phyloP scores from a whole-genome alignment of 208 protist genomes.

The Polymyxa betae region DNA sequence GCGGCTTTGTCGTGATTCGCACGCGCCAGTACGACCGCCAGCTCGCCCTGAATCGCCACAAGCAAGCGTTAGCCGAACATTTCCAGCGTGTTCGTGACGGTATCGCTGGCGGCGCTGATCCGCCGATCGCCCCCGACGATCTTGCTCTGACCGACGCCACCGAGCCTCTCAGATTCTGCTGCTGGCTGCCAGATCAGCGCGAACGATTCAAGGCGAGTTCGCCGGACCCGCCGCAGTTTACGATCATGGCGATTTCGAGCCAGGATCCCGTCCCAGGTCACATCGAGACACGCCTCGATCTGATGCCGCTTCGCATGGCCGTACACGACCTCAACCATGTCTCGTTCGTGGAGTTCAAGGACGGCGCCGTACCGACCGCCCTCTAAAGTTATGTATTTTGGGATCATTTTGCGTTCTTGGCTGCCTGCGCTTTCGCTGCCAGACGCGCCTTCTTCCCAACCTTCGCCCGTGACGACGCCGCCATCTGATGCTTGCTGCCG shows the following conservation, averaged over 20 bases:
- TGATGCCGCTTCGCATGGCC: background rate
- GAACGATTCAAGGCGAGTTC: background rate
- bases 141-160: background rate
- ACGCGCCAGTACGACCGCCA: constrained; percentile 22
- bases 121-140: background rate
- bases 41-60: background rate
- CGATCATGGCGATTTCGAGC: background rate
- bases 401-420: background rate
- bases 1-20: background rate
- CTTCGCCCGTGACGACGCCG: background rate
- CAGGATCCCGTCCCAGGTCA: background rate
- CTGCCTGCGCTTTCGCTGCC: background rate
- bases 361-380: background rate
- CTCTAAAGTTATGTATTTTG: no score
- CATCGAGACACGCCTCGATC: background rate
- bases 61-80: background rate
- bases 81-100: background rate
- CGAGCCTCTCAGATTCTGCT: background rate
- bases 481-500: background rate
- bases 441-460: background rate
- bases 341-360: background rate
- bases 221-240: background rate
- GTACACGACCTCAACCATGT: background rate
- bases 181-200: background rate
- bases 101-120: background rate